Base-by-base conservation (phyloP, 108 stramenopile species). In the Conticribra weissflogii region DNA sequence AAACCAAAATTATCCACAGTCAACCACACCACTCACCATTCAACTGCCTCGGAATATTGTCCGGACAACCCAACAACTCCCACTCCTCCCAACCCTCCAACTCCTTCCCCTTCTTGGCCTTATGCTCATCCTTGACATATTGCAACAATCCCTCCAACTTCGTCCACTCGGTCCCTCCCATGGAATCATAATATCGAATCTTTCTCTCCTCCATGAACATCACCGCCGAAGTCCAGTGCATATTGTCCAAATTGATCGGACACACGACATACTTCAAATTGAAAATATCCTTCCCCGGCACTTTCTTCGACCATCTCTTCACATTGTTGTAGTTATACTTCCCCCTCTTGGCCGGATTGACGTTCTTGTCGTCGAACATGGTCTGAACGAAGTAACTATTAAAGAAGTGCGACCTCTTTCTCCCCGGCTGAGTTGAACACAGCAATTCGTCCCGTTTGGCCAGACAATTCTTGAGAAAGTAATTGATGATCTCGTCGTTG, bases 401-500 rank as follows among this genome's bases (percentile, higher is more conserved):
- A 78, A 96, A 97, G 71, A 96, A 98, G 70, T 97, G 95, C 30
- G 84, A 86, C 22, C 88, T 81, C 29, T 83, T 83, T 47, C 91
- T 66, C 0, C 77, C 62, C 7, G 93, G 79, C 27, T 89, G 68
- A 24, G 66, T 55, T 24, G 74, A 64, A 59, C 84, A 90, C 62
- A 94, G 50, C 76, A 83, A 80, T 53, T 89, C 86, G 55, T 97
- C 95, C 0, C 95, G 85, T 21, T 74, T 82, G 36, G 89, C 78
- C 44, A 97, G 75, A 56, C 72, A 80, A 82, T 95, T 88, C 22
- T 83, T 71, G 49, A 92, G 84, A 72, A 96, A 98, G 77, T 93
- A 97, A 59, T 97, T 96, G 47, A 98, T 97, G 8, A 97, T 91
- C 84, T 98, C 98, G 69, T 98, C 98, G 56, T 96, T 97, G 59